Conservation (phyloP, 108 stramenopile genomes). For the Skeletonema menzelii region DNA sequence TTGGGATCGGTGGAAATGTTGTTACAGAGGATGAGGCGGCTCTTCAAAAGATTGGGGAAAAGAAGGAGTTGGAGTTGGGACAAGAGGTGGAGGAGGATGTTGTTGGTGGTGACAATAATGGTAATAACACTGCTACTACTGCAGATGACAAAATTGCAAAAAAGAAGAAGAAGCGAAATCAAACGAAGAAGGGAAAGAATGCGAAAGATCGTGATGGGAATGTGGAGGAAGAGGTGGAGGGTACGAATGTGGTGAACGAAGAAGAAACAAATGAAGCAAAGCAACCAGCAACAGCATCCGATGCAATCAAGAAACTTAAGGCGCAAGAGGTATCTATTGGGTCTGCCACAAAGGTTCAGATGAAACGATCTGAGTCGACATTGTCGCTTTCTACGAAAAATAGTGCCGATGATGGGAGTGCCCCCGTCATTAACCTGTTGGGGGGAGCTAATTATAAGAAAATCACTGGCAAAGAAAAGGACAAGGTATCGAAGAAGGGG, state of each 20-base stretch:
- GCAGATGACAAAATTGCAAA: neutral
- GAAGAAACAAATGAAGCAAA: neutral
- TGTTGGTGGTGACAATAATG: too few species aligned
- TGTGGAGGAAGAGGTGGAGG: neutral
- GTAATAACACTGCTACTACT: neutral
- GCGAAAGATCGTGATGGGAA: conserved; percentile 22
- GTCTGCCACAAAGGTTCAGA: conserved; percentile 63
- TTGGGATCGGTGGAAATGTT: conserved; percentile 40
- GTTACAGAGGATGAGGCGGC: conserved; percentile 22
- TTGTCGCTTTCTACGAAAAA: conserved; percentile 26
- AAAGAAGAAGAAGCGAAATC: conserved; percentile 39
- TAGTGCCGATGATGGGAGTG: conserved; percentile 4
- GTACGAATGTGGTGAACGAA: neutral
- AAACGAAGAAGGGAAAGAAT: conserved; percentile 14
- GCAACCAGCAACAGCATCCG: conserved; percentile 49
- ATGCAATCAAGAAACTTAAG: conserved; percentile 67
- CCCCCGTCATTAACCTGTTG: conserved; percentile 50
- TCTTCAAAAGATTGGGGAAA: conserved; percentile 4
- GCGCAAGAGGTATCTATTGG: conserved; percentile 84
- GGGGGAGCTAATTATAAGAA: conserved; percentile 20
- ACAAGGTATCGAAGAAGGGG: conserved; percentile 40
- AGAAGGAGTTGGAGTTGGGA: too few species aligned
- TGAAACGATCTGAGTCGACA: conserved; percentile 53
- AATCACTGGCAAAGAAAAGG: conserved; percentile 36
- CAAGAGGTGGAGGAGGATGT: neutral